phyloP scores from a whole-genome alignment of 371 early-diverging fungal genomes.

The Mucor piriformis region DNA sequence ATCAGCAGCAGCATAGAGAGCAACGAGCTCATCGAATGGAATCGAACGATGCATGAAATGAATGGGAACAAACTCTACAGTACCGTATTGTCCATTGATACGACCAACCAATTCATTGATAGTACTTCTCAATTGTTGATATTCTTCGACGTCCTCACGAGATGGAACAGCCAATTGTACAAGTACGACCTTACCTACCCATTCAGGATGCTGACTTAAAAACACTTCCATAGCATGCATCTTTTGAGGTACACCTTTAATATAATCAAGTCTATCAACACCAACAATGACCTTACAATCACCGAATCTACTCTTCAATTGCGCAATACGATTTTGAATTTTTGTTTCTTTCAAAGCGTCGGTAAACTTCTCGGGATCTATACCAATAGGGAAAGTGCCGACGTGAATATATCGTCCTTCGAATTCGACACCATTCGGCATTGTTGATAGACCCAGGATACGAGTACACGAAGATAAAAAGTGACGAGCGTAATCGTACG shows the following conservation, averaged over 20 bases:
- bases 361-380: conserved; percentile 95
- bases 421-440: conserved; percentile 92
- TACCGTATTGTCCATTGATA: conserved; percentile 94
- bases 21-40: conserved; percentile 92
- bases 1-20: conserved; percentile 96
- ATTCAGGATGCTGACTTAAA: conserved; percentile 89
- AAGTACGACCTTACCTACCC: conserved; percentile 92
- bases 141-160: conserved; percentile 96
- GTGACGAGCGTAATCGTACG: conserved; percentile 99
- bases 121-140: conserved; percentile 86
- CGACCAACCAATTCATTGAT: conserved; percentile 97
- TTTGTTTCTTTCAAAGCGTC: conserved; percentile 72
- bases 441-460: conserved; percentile 88
- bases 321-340: conserved; percentile 77
- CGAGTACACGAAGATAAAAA: conserved; percentile 96
- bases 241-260: conserved; percentile 99
- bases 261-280: conserved; percentile 99
- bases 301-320: conserved; percentile 84
- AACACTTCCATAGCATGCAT: conserved; percentile 96
- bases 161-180: conserved; percentile 99
- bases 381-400: conserved; percentile 99
- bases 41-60: conserved; percentile 98
- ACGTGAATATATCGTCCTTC: conserved; percentile 90
- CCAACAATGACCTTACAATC: conserved; percentile 95
- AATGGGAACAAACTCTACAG: conserved; percentile 96